Conservation (phyloP, 768 basidiomycete species). For the Clitopilus passeckerianus region DNA sequence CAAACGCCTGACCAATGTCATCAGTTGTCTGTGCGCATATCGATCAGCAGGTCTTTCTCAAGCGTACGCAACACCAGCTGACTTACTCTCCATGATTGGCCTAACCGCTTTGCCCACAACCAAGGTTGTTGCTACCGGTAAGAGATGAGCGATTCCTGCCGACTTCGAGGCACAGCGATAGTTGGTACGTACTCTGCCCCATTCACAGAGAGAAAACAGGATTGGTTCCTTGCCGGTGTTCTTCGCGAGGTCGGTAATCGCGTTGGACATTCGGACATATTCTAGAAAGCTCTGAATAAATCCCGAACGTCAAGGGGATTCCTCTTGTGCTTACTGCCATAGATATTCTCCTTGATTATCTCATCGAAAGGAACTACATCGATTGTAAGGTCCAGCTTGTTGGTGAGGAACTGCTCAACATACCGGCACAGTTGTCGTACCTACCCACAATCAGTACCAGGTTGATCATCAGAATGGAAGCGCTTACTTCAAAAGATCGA, state of each 20-base stretch:
- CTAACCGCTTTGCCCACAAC: constrained; percentile 37
- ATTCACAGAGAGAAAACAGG: constrained; percentile 57
- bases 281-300: neutral
- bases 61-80: neutral
- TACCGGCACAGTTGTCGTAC: constrained; percentile 49
- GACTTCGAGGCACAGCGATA: neutral
- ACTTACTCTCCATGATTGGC: constrained; percentile 68
- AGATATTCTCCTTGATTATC: constrained; percentile 49
- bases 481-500: constrained; percentile 58
- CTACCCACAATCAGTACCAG: neutral
- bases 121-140: constrained; percentile 46
- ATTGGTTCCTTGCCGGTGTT: constrained; percentile 42
- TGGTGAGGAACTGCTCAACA: constrained; percentile 6
- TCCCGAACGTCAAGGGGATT: neutral
- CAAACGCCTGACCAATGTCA: constrained; percentile 32
- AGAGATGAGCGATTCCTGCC: neutral
- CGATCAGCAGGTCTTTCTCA: neutral
- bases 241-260: constrained; percentile 43
- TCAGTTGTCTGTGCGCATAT: constrained; percentile 36
- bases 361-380: constrained; percentile 50
- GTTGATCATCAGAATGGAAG: neutral
- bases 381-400: neutral
- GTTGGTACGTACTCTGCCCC: constrained; percentile 48
- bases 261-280: constrained; percentile 59
- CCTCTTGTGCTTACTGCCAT: constrained; percentile 41